These are phyloP conservation scores for Debaryomyces tyrocola DNA, from an alignment of 805 yeast species.

Conservation along the genomic window DNA sequence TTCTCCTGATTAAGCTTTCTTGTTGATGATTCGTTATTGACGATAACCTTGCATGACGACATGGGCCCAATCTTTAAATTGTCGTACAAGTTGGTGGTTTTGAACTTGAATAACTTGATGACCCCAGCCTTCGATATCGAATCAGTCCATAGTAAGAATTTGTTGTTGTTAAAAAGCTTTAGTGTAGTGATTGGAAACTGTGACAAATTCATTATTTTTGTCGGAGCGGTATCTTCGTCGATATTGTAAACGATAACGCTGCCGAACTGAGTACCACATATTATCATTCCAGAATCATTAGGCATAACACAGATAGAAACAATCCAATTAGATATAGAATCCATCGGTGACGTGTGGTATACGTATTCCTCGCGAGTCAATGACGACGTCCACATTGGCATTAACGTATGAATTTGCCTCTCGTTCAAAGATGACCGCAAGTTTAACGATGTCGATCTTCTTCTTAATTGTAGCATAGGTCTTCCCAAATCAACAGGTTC, in stretches of 20 bases:
- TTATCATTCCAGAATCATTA: slow-evolving; percentile 7
- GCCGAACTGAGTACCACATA: slow-evolving; percentile 36
- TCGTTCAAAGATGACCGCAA: slow-evolving; percentile 5
- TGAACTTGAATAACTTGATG: slow-evolving; percentile 14
- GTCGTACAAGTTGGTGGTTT: slow-evolving; percentile 17
- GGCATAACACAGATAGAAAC: slow-evolving; percentile 18
- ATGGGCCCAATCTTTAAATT: slow-evolving; percentile 23
- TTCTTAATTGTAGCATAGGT: slow-evolving; percentile 4
- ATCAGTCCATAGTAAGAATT: slow-evolving; percentile 25
- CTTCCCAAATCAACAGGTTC: slow-evolving; percentile 1
- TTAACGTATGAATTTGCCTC: slow-evolving; percentile 5
- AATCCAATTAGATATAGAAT: slow-evolving; percentile 20
- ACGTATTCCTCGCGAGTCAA: slow-evolving; percentile 5
- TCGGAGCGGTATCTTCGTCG: slow-evolving; percentile 12
- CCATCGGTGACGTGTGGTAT: slow-evolving; percentile 8
- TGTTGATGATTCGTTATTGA: not conserved
- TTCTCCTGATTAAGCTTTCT: slow-evolving; percentile 1
- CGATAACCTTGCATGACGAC: slow-evolving; percentile 13
- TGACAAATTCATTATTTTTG: slow-evolving; percentile 17
- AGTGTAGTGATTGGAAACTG: slow-evolving; percentile 23
- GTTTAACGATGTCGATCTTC: slow-evolving; percentile 4
- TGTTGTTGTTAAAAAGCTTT: slow-evolving; percentile 13
- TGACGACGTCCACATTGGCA: slow-evolving; percentile 15
- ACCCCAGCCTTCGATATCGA: slow-evolving; percentile 32
- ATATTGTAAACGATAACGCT: slow-evolving; percentile 20